Evolutionary conservation across 139 green algal genomes (phyloP), one percentile per base, ranked within the genome.

Genomic region (Coccomyxa sp.): DNA sequence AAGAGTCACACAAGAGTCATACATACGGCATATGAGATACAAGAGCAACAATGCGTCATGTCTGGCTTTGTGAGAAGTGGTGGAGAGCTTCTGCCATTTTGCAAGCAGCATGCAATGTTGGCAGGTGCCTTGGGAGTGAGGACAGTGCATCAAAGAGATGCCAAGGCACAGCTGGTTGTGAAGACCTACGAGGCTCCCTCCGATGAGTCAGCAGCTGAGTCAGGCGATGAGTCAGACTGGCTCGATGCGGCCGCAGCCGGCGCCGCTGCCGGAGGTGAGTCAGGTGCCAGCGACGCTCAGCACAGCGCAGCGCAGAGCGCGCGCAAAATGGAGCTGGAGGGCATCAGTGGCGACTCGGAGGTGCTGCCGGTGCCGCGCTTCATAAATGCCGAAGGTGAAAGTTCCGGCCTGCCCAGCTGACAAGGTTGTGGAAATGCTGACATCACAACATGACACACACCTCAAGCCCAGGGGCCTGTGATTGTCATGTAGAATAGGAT

Each of bases 61-160:
- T 78, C 13, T 31, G 71, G 71, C 21, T 31, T 78, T 25, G n/a
- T n/a, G n/a, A n/a, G 38, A 51, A 51, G 38, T 51, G 7, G 38
- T 51, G 3, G 38, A 51, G 3, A 51, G 38, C 38, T 28, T 18
- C 78, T 82, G 21, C 14, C 10, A 75, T 21, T 75, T 14, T 45
- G 3, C 4, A 15, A n/a, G 45, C 1, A 75, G 14, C 10, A 28
- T 82, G 78, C 21, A 38, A 13, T 16, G n/a, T 51, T 21, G 76
- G 58, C 86, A 84, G 95, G 95, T 15, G 93, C 90, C 23, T 86
- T 98, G 86, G 95, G 95, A 28, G 86, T 89, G 67, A 90, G 95
- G 67, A 98, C 95, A 14, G 91, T 89, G 51, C 95, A 98, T 87
- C 95, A 98, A 86, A 16, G 88, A 57, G 94, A 98, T 75, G 81